Base-by-base conservation (phyloP, 768 basidiomycete genomes). In the Rhodotorula paludigena region DNA sequence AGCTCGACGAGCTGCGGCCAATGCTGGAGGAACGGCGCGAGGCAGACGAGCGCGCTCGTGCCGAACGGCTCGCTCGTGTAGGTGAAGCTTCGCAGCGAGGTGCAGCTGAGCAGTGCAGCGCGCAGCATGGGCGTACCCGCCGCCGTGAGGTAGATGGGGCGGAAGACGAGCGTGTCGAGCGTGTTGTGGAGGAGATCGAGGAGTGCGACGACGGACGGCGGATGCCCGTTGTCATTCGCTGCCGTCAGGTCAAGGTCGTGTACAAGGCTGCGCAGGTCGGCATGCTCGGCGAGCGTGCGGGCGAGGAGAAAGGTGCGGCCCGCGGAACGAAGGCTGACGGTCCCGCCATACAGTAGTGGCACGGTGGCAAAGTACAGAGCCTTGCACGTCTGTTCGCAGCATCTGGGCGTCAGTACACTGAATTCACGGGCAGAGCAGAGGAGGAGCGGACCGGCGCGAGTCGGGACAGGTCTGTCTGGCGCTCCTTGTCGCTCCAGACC, bases 281-380 rank as follows among this genome's bases (percentile, higher is more conserved):
- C 41, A 23, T 52, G 45, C 5, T 38, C 28, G 32, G 14, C 10
- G 41, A 67, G 60, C 1, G 60, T 41, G 30, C 55, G 60, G 0
- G 25, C 16, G 41, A 67, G 66, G 32, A 62, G 60, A 42, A 51
- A 48, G 9, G 55, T 62, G 3, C 66, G 58, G 5, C 66, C 66
- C 11, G 60, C 66, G n/a, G 47, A 51, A 5, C 66, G 54, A n/a
- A 55, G 48, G 16, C n/a, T 62, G 47, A 67, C 60, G 8, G 35
- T 16, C 20, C 32, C 51, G 35, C 60, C 48, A 35, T 67, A 67
- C 2, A 67, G 55, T 1, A 67, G 58, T 2, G 45, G 35, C 5
- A 28, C n/a, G 0, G 59, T 38, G 35, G 54, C 39, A 3, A 8
- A 15, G 12, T 14, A 15, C 21, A 60, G 25, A 0, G 52, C 20